Evolutionary conservation across 2,329 filamentous ascomycete species (phyloP).

Genomic region (Chlorencoelia australis): DNA sequence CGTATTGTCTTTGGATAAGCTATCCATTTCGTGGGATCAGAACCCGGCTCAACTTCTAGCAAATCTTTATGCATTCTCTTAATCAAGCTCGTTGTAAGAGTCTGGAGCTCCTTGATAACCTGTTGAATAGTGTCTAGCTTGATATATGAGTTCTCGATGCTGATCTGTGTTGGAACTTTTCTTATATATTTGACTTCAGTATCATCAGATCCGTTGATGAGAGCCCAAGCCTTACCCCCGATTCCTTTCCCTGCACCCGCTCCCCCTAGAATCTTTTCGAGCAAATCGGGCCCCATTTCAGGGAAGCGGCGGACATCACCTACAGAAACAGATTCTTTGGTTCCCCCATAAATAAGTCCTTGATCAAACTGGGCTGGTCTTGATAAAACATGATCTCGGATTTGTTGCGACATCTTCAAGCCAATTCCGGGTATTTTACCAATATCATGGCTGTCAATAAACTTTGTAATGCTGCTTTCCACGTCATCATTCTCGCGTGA

Average conservation of each 20-base stretch:
- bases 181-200: constrained; percentile 62
- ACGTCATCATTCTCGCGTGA: constrained; percentile 18
- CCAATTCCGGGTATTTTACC: constrained; percentile 81
- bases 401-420: constrained; percentile 60
- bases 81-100: constrained; percentile 60
- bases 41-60: constrained; percentile 32
- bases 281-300: constrained; percentile 48
- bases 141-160: constrained; percentile 86
- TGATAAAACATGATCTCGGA: constrained; percentile 51
- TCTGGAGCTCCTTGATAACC: constrained; percentile 57
- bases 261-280: constrained; percentile 61
- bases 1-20: constrained; percentile 75
- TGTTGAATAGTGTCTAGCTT: constrained; percentile 54
- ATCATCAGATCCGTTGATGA: constrained; percentile 74
- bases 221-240: constrained; percentile 61
- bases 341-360: constrained; percentile 38
- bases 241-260: constrained; percentile 63
- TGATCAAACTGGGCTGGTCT: constrained; percentile 31
- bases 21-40: constrained; percentile 45
- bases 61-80: constrained; percentile 73
- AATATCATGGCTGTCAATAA: constrained; percentile 68
- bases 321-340: constrained; percentile 51
- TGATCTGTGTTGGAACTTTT: constrained; percentile 75
- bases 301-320: constrained; percentile 52
- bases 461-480: constrained; percentile 46